Conservation (phyloP, 2,329 filamentous ascomycete species). For the Aspergillus calidoustus region DNA sequence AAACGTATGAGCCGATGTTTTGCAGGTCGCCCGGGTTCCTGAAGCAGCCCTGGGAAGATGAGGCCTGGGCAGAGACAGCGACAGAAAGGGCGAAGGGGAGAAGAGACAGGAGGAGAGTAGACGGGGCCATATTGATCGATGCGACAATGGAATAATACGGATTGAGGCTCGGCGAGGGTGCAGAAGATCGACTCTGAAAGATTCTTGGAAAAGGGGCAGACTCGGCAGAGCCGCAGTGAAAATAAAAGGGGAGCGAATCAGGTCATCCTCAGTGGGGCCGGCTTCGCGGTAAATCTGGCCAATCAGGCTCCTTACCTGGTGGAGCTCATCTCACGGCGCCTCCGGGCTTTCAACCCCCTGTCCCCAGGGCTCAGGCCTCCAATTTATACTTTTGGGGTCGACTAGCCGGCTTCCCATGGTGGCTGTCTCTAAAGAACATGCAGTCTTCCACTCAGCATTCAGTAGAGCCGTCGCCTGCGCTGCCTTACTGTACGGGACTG, state of each 20-base stretch:
- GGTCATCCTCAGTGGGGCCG: too few relatives aligned
- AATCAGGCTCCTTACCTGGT: too few relatives aligned
- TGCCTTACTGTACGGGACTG: too few relatives aligned
- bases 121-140: background rate
- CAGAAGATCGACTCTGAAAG: background rate
- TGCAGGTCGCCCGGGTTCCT: background rate
- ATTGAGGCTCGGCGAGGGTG: background rate
- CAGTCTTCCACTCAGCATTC: too few relatives aligned
- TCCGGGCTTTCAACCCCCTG: too few relatives aligned
- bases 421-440: too few relatives aligned
- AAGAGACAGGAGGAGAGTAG: background rate
- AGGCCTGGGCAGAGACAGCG: background rate
- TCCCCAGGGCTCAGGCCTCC: too few relatives aligned
- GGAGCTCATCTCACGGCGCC: too few relatives aligned
- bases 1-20: background rate
- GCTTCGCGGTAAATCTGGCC: too few relatives aligned
- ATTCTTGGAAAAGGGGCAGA: background rate
- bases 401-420: too few relatives aligned
- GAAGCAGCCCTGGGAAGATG: constrained; percentile 5
- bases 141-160: background rate
- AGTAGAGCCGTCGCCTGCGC: too few relatives aligned
- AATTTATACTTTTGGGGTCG: too few relatives aligned
- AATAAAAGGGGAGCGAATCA: background rate
- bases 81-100: background rate
- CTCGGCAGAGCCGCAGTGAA: background rate